Conservation (phyloP, 768 basidiomycete genomes). For the Infundibulicybe gibba region DNA sequence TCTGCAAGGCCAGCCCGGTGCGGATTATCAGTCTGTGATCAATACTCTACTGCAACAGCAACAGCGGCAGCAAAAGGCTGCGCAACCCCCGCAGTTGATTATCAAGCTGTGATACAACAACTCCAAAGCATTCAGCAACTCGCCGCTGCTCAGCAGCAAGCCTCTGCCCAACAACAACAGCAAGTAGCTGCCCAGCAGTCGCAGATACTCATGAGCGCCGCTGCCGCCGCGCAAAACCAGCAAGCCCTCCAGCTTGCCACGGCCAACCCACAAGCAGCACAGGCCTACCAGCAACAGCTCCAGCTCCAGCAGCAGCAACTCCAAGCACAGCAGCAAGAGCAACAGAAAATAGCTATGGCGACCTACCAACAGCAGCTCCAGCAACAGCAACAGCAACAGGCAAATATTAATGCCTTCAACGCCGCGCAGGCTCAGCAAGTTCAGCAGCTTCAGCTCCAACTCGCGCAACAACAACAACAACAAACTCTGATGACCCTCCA, state of each 20-base stretch:
- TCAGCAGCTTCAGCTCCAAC: neutral
- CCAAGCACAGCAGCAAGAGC: constrained; percentile 6
- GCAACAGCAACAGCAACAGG: constrained; percentile 6
- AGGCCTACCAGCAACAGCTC: constrained; percentile 1
- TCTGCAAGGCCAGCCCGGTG: constrained; percentile 23
- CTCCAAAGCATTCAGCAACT: constrained; percentile 12
- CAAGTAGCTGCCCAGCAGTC: too few species aligned
- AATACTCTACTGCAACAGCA: constrained; percentile 26
- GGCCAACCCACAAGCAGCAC: neutral
- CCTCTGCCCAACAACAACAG: too few species aligned
- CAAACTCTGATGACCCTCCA: constrained; percentile 1
- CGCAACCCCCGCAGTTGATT: constrained; percentile 9
- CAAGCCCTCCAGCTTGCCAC: neutral
- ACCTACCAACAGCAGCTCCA: constrained; percentile 9
- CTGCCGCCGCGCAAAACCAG: constrained; percentile 4
- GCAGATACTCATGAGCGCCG: neutral
- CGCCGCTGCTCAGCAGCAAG: constrained; percentile 7
- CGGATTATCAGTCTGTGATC: constrained; percentile 29
- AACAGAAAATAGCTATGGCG: neutral
- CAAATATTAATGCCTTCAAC: neutral
- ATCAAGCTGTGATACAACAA: constrained; percentile 13
- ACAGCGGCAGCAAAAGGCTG: constrained; percentile 12
- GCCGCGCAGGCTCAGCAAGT: neutral
- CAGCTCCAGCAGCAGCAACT: constrained; percentile 14
- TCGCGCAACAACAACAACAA: constrained; percentile 3